These are phyloP conservation scores for Asterochloris erici DNA, from an alignment of 139 green algal genomes.

Conservation along the genomic window DNA sequence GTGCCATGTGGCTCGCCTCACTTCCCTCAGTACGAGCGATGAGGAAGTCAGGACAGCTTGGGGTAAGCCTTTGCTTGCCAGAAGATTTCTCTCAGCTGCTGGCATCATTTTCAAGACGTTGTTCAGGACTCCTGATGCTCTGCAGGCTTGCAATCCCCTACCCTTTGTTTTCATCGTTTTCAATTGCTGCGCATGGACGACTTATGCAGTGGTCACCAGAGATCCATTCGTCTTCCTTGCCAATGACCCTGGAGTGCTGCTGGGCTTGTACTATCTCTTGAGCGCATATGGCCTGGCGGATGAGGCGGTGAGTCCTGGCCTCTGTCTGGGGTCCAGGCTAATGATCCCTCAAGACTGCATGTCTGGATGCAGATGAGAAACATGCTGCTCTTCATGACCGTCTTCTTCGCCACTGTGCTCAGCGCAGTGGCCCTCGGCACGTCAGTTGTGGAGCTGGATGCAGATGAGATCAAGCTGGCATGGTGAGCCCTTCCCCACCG, in stretches of 20 bases:
- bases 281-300: conserved; percentile 45
- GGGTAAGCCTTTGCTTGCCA: no score
- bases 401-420: background rate
- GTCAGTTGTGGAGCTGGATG: background rate
- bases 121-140: background rate
- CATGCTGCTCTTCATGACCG: background rate
- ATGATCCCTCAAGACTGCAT: no score
- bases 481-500: no score
- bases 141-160: conserved; percentile 64
- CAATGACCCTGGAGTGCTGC: conserved; percentile 39
- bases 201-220: conserved; percentile 47
- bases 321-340: no score
- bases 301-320: conserved; percentile 25
- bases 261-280: conserved; percentile 46
- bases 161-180: conserved; percentile 50
- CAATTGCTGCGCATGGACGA: conserved; percentile 55
- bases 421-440: background rate
- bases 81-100: no score
- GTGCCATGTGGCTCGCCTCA: no score
- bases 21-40: no score
- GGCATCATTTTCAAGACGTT: no score
- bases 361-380: no score
- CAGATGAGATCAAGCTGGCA: no score
- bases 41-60: no score
- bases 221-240: conserved; percentile 44